Conservation (phyloP, 2,329 filamentous ascomycete genomes). For the Pezicula rhizophila region DNA sequence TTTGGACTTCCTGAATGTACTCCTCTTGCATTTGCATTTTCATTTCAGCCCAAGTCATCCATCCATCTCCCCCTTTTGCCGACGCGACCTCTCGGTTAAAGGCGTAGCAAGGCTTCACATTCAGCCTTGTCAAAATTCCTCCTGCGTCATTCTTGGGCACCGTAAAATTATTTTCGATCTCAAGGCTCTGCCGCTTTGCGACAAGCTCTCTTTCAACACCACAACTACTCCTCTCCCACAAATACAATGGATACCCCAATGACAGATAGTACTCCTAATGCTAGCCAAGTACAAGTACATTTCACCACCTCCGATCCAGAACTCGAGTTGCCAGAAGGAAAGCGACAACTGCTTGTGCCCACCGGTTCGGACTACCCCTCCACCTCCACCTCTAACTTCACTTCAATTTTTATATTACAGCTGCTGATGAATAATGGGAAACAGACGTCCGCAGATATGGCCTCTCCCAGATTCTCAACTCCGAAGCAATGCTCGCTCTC, state of each 20-base stretch:
- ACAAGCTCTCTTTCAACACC: background rate
- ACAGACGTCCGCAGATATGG: constrained; percentile 64
- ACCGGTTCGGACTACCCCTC: constrained; percentile 37
- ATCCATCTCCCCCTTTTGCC: no score
- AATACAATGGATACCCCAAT: constrained; percentile 13
- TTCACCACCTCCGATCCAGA: constrained; percentile 60
- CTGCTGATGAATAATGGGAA: constrained; percentile 4
- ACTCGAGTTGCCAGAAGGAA: constrained; percentile 56
- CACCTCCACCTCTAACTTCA: background rate
- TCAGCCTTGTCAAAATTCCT: background rate
- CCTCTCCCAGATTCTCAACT: constrained; percentile 65
- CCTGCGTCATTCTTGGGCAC: background rate
- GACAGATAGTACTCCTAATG: constrained; percentile 12
- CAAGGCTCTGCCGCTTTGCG: background rate
- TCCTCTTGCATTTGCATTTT: no score
- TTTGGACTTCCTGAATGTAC: no score
- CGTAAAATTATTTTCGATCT: constrained; percentile 1
- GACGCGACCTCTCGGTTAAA: no score
- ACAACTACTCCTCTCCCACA: background rate
- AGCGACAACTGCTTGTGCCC: constrained; percentile 56
- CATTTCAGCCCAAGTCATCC: no score
- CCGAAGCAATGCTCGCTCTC: constrained; percentile 64
- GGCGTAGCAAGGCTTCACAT: no score
- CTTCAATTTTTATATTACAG: background rate
- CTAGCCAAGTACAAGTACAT: constrained; percentile 57